Conservation (phyloP, 2,329 filamentous ascomycete genomes). For the Phyllosticta paracitricarpa region DNA sequence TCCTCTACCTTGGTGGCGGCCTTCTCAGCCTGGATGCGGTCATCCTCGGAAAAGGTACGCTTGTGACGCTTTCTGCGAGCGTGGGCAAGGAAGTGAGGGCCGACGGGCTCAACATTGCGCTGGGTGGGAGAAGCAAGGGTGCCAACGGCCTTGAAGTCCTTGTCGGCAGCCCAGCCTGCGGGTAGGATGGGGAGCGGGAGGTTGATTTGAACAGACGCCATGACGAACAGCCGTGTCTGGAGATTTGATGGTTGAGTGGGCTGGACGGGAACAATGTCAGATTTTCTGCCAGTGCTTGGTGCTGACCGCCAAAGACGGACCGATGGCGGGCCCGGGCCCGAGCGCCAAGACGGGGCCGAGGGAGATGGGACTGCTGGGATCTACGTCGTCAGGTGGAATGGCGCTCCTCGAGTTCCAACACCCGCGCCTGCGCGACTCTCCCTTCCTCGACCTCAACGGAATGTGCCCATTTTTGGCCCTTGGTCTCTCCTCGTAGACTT, state of each 20-base stretch:
- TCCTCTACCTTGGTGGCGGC: slow-evolving; percentile 93
- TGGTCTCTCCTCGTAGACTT: background rate
- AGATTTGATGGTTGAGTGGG: slow-evolving; percentile 9
- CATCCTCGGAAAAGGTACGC: slow-evolving; percentile 97
- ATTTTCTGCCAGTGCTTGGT: slow-evolving; percentile 1
- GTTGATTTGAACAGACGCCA: slow-evolving; percentile 56
- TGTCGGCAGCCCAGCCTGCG: slow-evolving; percentile 73
- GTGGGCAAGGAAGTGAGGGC: slow-evolving; percentile 95
- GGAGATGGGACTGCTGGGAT: background rate
- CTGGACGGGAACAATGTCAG: slow-evolving; percentile 5
- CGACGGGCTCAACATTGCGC: slow-evolving; percentile 89
- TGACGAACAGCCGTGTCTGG: slow-evolving; percentile 25
- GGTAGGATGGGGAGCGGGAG: slow-evolving; percentile 67
- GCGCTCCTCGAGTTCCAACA: background rate
- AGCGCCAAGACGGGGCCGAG: background rate
- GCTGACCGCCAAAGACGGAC: background rate
- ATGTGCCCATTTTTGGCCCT: background rate
- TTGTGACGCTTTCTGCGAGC: slow-evolving; percentile 88
- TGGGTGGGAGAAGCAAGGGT: slow-evolving; percentile 66
- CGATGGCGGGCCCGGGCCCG: too few relatives aligned
- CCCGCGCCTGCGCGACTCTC: background rate
- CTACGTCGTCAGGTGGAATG: background rate
- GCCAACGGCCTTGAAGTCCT: slow-evolving; percentile 81
- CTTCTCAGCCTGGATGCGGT: slow-evolving; percentile 91
- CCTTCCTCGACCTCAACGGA: background rate